Conservation (phyloP, 306 rosid species). For the Cucurbita ficifolia region DNA sequence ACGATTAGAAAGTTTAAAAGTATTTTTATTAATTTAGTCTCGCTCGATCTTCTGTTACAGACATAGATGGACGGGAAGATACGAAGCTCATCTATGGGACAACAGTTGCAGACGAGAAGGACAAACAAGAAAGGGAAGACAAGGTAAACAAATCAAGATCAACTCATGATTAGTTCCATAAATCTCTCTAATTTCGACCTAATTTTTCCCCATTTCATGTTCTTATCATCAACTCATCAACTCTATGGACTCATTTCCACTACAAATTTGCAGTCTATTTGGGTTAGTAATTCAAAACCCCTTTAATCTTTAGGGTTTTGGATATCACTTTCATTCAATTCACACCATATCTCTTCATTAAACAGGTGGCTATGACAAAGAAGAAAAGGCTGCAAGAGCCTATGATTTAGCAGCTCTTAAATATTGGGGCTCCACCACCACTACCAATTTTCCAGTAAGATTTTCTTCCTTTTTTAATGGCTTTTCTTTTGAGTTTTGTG, state of each 20-base stretch:
- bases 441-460: slow-evolving; percentile 84
- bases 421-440: slow-evolving; percentile 90
- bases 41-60: slow-evolving; percentile 10
- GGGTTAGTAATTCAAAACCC: slow-evolving; percentile 40
- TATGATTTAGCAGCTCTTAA: slow-evolving; percentile 87
- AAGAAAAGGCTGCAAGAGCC: slow-evolving; percentile 92
- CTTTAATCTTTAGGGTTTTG: no score
- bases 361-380: slow-evolving; percentile 88
- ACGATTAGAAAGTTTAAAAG: no score
- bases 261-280: slow-evolving; percentile 48
- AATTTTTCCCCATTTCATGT: not conserved
- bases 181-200: not conserved
- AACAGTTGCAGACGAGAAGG: slow-evolving; percentile 95
- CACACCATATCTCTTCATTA: not conserved
- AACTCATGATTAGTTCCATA: not conserved
- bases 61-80: slow-evolving; percentile 96
- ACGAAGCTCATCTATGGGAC: slow-evolving; percentile 93
- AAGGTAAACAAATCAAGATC: slow-evolving; percentile 31
- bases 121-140: slow-evolving; percentile 94
- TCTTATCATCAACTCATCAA: not conserved
- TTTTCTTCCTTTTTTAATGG: not conserved
- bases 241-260: slow-evolving; percentile 20
- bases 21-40: no score
- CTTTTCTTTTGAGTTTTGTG: not conserved
- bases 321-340: no score